These are phyloP conservation scores for Lyophyllum shimeji DNA, from an alignment of 768 basidiomycete genomes.

Conservation along the genomic window DNA sequence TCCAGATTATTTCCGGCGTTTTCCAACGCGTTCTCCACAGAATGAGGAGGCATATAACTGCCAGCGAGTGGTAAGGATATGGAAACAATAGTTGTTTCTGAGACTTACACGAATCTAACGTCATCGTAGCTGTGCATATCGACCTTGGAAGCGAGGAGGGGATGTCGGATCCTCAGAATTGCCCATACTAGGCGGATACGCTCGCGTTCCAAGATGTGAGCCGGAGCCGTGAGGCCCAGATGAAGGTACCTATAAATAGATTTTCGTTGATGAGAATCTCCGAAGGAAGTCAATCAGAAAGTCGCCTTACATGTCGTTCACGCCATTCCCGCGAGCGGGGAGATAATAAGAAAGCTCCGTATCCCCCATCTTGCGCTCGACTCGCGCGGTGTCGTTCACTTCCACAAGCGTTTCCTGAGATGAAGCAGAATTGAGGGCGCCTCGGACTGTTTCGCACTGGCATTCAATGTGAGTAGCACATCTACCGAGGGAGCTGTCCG, in stretches of 20 bases:
- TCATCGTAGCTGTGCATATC: constrained; percentile 63
- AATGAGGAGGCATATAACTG: constrained; percentile 48
- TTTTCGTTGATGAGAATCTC: not conserved
- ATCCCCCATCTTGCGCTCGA: constrained; percentile 64
- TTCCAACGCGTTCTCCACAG: constrained; percentile 42
- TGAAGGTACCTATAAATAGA: constrained; percentile 68
- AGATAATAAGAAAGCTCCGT: constrained; percentile 81
- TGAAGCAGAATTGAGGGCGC: constrained; percentile 9
- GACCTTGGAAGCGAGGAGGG: constrained; percentile 64
- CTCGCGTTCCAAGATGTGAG: constrained; percentile 36
- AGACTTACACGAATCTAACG: constrained; percentile 63
- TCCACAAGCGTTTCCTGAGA: constrained; percentile 20
- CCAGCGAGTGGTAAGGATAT: not conserved
- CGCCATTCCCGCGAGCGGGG: constrained; percentile 73
- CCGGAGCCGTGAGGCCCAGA: constrained; percentile 58
- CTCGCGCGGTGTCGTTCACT: constrained; percentile 8
- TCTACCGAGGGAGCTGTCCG: constrained; percentile 1
- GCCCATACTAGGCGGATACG: constrained; percentile 69
- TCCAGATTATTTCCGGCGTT: constrained; percentile 50
- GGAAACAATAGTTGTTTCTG: not conserved
- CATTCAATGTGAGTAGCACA: constrained; percentile 8
- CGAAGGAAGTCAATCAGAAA: not conserved
- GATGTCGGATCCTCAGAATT: constrained; percentile 67
- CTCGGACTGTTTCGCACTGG: not conserved
- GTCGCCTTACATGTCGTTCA: constrained; percentile 77